A percentile compares a stretch with the other conserved stretches of the same genome.
phyloP scores from a whole-genome alignment of 352 stramenopile genomes.

The Globisporangium canariense region DNA sequence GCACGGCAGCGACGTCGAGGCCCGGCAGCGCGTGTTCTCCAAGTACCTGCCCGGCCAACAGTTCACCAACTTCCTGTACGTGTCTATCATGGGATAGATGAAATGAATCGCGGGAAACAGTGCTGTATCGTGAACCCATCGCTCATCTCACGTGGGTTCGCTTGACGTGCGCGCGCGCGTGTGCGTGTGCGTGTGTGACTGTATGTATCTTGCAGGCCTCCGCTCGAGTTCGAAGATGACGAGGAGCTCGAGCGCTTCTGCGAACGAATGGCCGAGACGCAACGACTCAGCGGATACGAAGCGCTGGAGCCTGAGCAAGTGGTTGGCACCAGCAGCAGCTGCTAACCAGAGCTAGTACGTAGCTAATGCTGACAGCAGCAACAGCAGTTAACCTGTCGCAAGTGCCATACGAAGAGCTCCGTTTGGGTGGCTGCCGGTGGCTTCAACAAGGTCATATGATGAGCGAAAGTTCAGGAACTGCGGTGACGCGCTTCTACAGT shows the following conservation, averaged over 20 bases:
- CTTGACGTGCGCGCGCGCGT: neutral
- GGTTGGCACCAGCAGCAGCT: neutral
- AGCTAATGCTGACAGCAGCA: no score
- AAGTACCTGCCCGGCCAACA: slow-evolving; percentile 48
- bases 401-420: no score
- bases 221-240: slow-evolving; percentile 52
- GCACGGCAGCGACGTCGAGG: slow-evolving; percentile 61
- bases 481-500: no score
- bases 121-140: neutral
- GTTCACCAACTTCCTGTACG: slow-evolving; percentile 72
- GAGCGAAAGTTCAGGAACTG: no score
- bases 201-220: slow-evolving; percentile 28
- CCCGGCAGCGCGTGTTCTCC: slow-evolving; percentile 52
- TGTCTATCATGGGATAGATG: slow-evolving; percentile 1
- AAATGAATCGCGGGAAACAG: neutral
- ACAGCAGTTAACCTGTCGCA: no score
- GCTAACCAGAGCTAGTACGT: no score
- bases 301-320: neutral
- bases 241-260: slow-evolving; percentile 23
- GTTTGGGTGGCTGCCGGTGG: no score
- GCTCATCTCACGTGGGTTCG: slow-evolving; percentile 3
- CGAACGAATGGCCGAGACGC: neutral
- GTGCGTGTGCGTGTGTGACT: neutral
- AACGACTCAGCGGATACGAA: neutral
- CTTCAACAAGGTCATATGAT: no score